phyloP scores from a whole-genome alignment of 352 stramenopile genomes.

The Phytophthora vignae region DNA sequence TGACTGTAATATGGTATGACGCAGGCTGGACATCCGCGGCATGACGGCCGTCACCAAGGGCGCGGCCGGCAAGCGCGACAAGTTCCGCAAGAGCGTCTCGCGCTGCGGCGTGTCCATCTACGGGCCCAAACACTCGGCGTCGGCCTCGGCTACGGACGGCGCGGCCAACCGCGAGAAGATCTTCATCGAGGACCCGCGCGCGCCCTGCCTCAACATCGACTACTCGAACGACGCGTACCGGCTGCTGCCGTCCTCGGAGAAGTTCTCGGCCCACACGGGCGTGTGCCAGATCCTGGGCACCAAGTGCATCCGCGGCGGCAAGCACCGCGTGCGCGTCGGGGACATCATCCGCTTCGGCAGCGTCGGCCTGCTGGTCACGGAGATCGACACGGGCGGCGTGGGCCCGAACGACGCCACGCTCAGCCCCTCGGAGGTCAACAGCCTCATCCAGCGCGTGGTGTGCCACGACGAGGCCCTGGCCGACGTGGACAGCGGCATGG shows the following conservation, averaged over 20 bases:
- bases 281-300: conserved; percentile 90
- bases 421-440: conserved; percentile 78
- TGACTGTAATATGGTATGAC: not conserved
- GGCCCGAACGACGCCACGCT: conserved; percentile 80
- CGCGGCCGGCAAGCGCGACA: conserved; percentile 85
- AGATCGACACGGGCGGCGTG: conserved; percentile 81
- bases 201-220: conserved; percentile 86
- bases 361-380: conserved; percentile 81
- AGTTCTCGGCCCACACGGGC: conserved; percentile 88
- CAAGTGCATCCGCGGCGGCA: conserved; percentile 86
- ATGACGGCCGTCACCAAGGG: conserved; percentile 90
- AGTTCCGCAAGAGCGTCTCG: conserved; percentile 89
- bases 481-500: conserved; percentile 84
- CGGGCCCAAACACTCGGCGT: conserved; percentile 79
- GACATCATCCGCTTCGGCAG: conserved; percentile 90
- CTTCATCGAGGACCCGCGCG: conserved; percentile 89
- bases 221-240: conserved; percentile 89
- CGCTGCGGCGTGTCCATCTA: conserved; percentile 90
- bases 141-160: conserved; percentile 25
- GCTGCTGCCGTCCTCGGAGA: conserved; percentile 84
- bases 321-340: conserved; percentile 83
- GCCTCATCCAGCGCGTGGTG: conserved; percentile 82
- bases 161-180: conserved; percentile 71
- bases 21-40: conserved; percentile 86
- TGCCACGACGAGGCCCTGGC: conserved; percentile 82